A percentile compares a stretch with the other conserved stretches of the same genome.
Evolutionary conservation across 768 basidiomycete species (phyloP).

Genomic region (Lentinula raphanica): DNA sequence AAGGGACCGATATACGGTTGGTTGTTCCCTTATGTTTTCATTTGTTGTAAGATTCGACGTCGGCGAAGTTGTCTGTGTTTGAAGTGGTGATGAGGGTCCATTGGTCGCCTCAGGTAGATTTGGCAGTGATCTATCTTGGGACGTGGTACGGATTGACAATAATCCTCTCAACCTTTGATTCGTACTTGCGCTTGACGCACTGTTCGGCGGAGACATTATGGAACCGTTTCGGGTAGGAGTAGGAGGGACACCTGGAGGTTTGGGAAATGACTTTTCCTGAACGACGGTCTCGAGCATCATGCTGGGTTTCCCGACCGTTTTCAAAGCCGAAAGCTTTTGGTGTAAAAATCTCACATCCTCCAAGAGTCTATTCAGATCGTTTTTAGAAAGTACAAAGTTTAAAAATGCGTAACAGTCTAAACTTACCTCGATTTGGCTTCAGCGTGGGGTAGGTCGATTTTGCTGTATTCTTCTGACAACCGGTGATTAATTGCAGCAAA

Average conservation of each 20-base stretch:
- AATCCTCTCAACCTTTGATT: slow-evolving; percentile 46
- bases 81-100: not conserved
- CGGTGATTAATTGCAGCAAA: slow-evolving; percentile 90
- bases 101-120: slow-evolving; percentile 15
- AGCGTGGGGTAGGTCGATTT: slow-evolving; percentile 74
- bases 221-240: slow-evolving; percentile 1
- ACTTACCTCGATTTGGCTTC: slow-evolving; percentile 80
- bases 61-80: not conserved
- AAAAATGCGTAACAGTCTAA: not conserved
- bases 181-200: slow-evolving; percentile 26
- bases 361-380: slow-evolving; percentile 51
- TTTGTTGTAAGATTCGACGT: not conserved
- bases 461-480: slow-evolving; percentile 79
- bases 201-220: slow-evolving; percentile 7
- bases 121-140: slow-evolving; percentile 32
- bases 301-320: slow-evolving; percentile 66
- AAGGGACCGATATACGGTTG: not conserved
- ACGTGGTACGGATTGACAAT: slow-evolving; percentile 33
- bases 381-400: not conserved
- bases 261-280: slow-evolving; percentile 65
- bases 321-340: slow-evolving; percentile 68
- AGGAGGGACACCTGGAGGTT: slow-evolving; percentile 13
- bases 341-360: slow-evolving; percentile 76
- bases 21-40: not conserved
- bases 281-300: slow-evolving; percentile 84